phyloP scores from a whole-genome alignment of 768 basidiomycete species.

The Macrolepiota albuminosa region DNA sequence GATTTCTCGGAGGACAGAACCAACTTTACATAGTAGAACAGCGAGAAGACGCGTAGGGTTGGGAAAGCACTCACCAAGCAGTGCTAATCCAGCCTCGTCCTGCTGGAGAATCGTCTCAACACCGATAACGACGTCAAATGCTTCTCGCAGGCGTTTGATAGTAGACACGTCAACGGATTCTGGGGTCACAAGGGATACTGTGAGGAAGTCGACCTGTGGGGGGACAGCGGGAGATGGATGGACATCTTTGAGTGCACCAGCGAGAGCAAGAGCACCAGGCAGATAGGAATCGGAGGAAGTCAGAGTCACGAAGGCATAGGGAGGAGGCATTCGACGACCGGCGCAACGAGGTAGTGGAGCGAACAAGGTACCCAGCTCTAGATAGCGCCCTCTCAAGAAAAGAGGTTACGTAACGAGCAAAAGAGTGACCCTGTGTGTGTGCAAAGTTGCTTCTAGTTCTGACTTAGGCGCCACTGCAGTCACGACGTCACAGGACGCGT shows the following conservation, averaged over 20 bases:
- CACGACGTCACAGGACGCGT: slow-evolving; percentile 6
- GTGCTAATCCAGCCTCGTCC: slow-evolving; percentile 58
- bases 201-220: slow-evolving; percentile 67
- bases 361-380: slow-evolving; percentile 5
- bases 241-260: slow-evolving; percentile 77
- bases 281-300: slow-evolving; percentile 91
- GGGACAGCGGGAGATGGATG: slow-evolving; percentile 56
- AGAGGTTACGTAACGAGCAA: slow-evolving; percentile 12
- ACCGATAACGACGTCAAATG: slow-evolving; percentile 83
- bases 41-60: slow-evolving; percentile 7
- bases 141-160: slow-evolving; percentile 73
- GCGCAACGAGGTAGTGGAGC: slow-evolving; percentile 19
- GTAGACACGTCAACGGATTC: slow-evolving; percentile 84
- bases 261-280: slow-evolving; percentile 85
- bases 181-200: slow-evolving; percentile 91
- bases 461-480: neutral
- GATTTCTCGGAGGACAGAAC: neutral
- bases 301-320: slow-evolving; percentile 87
- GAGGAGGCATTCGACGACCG: slow-evolving; percentile 48
- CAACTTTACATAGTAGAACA: neutral
- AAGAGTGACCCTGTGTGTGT: neutral
- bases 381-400: slow-evolving; percentile 7
- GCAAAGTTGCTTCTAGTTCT: no score
- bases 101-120: slow-evolving; percentile 83
- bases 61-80: slow-evolving; percentile 66